Percentiles rank a stretch among this genome's conserved stretches.
phyloP scores from a whole-genome alignment of 78 protist genomes.

The Emiliania huxleyi region DNA sequence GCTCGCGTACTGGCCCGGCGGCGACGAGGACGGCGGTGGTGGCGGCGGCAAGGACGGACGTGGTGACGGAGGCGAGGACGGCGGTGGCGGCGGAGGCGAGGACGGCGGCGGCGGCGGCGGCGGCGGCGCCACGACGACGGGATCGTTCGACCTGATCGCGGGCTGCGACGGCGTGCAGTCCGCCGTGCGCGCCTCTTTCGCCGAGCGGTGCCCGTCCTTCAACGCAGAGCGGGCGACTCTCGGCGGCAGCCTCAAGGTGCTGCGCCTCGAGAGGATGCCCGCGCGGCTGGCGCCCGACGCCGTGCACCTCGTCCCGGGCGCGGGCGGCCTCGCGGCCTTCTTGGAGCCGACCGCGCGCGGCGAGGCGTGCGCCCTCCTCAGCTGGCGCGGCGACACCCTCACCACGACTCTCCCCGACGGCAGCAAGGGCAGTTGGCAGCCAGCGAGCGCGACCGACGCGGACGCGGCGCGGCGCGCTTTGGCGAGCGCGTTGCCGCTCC shows the following conservation, averaged over 20 bases:
- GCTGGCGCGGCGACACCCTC: background rate
- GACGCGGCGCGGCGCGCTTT: background rate
- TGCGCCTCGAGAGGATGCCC: background rate
- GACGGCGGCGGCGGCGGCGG: too few relatives aligned
- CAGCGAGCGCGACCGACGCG: background rate
- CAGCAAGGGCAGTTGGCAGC: too few relatives aligned
- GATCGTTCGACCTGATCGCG: background rate
- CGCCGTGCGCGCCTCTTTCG: background rate
- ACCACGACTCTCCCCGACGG: too few relatives aligned
- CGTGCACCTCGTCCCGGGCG: background rate
- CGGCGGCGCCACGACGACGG: background rate
- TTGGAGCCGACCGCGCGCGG: background rate
- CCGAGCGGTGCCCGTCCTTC: background rate
- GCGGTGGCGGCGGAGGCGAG: too few relatives aligned
- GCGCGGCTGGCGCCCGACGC: background rate
- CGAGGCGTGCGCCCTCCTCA: background rate
- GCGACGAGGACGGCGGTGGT: too few relatives aligned
- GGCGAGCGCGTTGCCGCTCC: background rate
- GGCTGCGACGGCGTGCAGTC: background rate
- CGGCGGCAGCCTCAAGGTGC: background rate
- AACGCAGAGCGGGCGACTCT: background rate
- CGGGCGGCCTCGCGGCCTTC: background rate
- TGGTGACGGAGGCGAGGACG: too few relatives aligned
- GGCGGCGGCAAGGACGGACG: too few relatives aligned
- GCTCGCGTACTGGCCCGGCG: too few relatives aligned